Evolutionary conservation across 2,329 filamentous ascomycete genomes (phyloP).

Genomic region (Cercospora zeina): DNA sequence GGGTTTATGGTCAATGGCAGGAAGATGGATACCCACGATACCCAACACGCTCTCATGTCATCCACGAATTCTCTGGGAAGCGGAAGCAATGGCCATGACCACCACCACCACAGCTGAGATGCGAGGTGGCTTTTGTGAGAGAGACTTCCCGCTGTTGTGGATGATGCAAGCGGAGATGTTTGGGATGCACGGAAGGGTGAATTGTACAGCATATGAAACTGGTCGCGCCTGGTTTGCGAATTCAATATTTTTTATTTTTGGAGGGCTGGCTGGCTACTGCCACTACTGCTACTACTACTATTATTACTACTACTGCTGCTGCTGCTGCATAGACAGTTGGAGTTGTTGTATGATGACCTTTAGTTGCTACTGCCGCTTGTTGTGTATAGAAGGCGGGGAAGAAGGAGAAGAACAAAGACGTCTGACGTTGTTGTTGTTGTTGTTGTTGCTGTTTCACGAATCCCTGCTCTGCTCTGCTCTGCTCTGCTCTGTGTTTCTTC

Average conservation of each 20-base stretch:
- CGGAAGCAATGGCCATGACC: background rate
- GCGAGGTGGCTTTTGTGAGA: background rate
- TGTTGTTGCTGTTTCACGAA: background rate
- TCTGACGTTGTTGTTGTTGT: background rate
- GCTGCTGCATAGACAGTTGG: background rate
- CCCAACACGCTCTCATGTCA: background rate
- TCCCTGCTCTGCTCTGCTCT: no score
- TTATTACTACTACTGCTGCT: background rate
- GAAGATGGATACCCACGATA: background rate
- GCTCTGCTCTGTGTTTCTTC: no score
- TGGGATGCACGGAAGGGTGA: background rate
- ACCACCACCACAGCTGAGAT: background rate
- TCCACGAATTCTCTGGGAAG: background rate
- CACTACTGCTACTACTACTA: no score
- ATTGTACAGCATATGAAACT: background rate
- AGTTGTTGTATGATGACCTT: background rate
- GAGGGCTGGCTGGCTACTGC: background rate
- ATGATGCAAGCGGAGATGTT: background rate
- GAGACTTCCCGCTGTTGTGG: no score
- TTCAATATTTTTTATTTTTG: background rate
- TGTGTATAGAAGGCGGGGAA: background rate
- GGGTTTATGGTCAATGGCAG: background rate
- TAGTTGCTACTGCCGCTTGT: background rate
- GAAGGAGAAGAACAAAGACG: background rate
- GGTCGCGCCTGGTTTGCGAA: background rate